phyloP scores from a whole-genome alignment of 2,329 filamentous ascomycete species.

The Exophiala spinifera region DNA sequence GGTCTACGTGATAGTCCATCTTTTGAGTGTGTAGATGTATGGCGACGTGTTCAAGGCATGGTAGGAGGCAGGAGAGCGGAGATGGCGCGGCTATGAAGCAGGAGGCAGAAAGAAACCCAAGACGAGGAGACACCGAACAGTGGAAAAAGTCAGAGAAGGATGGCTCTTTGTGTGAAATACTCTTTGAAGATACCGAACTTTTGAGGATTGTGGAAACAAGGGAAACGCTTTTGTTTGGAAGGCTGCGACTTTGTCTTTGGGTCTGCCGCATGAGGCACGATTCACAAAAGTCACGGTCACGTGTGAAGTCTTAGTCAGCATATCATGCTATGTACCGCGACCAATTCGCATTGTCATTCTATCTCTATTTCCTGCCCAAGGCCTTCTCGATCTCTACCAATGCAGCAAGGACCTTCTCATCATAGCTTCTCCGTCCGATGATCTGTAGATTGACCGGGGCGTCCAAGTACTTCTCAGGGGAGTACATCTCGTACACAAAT shows the following conservation, averaged over 20 bases:
- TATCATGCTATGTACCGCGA: no score
- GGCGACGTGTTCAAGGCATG: not conserved
- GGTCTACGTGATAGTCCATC: slow-evolving; percentile 13
- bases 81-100: no score
- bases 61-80: not conserved
- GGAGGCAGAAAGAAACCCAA: no score
- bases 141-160: no score
- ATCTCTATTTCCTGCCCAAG: slow-evolving; percentile 26
- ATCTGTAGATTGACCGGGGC: slow-evolving; percentile 54
- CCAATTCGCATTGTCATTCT: no score
- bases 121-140: no score
- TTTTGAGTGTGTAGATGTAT: not conserved
- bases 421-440: slow-evolving; percentile 52
- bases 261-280: no score
- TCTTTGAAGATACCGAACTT: no score
- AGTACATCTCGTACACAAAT: slow-evolving; percentile 43
- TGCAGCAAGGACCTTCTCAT: slow-evolving; percentile 50
- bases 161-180: no score
- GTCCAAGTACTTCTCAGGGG: slow-evolving; percentile 47
- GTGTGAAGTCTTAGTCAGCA: not conserved
- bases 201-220: no score
- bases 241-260: no score
- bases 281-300: not conserved
- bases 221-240: no score
- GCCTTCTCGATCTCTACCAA: slow-evolving; percentile 33